Evolutionary conservation across 805 yeast species (phyloP), one percentile per base, ranked within the genome.

Genomic region (Nakazawaea laoshanensis): DNA sequence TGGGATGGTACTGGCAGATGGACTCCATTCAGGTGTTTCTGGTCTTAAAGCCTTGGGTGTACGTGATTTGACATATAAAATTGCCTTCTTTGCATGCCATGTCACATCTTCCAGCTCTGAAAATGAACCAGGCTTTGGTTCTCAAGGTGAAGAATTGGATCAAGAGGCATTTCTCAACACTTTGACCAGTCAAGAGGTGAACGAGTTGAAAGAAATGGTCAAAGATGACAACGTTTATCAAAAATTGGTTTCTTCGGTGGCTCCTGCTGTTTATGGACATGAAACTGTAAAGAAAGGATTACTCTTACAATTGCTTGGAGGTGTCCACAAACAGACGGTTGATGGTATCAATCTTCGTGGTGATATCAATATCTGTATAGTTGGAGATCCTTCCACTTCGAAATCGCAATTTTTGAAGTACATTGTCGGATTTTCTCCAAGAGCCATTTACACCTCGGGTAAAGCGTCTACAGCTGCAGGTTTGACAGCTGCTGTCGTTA

Each of bases 401-500:
- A 89, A 89, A 56, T 88, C 96, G 1, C 98, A 89, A 56, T 89
- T 89, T 52, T 65, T 89, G 52, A 92, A 92, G 57, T 92, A 92
- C 55, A 95, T 92, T 10, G 80, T 87, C 46, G 74, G 83, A 1
- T 86, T 89, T 54, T 74, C 94, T 13, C 97, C 97, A 19, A 72
- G 98, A 48, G 84, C 97, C 2, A 88, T 89, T 21, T 89, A 92
- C 50, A 92, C 98, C 1, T 88, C 97, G 0, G 98, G 98, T 57
- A 89, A 89, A 54, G 97, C 98, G 0, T 88, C 96, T 0, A 78
- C 97, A 3, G 98, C 98, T 4, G 98, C 98, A 7, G 98, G 98
- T 67, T 67, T 89, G 48, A 89, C 98, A 2, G 98, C 98, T 1
- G 95, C 97, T 0, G 98, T 89, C 16, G 94, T 92, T 9, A 84